A percentile compares a stretch with the other conserved stretches of the same genome.
Conservation (phyloP, 495 filamentous ascomycete species). For the Aspergillus avenaceus region DNA sequence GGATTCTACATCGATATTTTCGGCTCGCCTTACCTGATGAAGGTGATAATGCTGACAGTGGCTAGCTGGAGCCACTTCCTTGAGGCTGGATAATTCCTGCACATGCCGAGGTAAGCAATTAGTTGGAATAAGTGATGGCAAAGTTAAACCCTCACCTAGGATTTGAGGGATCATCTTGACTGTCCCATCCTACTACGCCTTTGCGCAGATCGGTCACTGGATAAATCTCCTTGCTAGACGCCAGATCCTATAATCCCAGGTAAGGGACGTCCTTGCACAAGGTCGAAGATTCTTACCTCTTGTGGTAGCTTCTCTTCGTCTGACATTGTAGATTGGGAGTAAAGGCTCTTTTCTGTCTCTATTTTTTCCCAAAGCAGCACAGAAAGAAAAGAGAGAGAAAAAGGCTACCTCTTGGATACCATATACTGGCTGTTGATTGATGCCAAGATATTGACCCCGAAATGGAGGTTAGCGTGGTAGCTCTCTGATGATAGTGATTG, state of each 20-base stretch:
- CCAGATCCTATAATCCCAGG: background rate
- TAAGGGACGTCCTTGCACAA: too few relatives aligned
- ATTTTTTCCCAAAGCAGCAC: background rate
- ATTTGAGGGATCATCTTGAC: conserved; percentile 9
- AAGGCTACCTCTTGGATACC: too few relatives aligned
- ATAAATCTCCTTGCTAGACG: background rate
- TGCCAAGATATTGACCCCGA: too few relatives aligned
- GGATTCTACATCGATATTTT: background rate
- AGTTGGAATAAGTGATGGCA: background rate
- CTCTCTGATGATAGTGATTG: too few relatives aligned
- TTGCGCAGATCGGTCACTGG: conserved; percentile 5
- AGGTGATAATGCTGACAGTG: conserved; percentile 9
- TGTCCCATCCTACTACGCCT: conserved; percentile 13
- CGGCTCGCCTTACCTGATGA: conserved; percentile 7
- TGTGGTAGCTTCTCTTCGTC: background rate
- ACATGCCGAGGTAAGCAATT: background rate
- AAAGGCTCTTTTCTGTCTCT: background rate
- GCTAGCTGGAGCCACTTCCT: conserved; percentile 10
- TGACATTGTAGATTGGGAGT: background rate
- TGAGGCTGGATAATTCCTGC: conserved; percentile 4
- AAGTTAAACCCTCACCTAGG: conserved; percentile 9
- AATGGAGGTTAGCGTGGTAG: too few relatives aligned
- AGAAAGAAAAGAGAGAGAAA: background rate
- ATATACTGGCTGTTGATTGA: too few relatives aligned
- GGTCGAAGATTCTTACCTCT: background rate